Percentiles rank a stretch among this genome's conserved stretches.
phyloP scores from a whole-genome alignment of 345 rosid genomes.

The Euphorbia peplus region DNA sequence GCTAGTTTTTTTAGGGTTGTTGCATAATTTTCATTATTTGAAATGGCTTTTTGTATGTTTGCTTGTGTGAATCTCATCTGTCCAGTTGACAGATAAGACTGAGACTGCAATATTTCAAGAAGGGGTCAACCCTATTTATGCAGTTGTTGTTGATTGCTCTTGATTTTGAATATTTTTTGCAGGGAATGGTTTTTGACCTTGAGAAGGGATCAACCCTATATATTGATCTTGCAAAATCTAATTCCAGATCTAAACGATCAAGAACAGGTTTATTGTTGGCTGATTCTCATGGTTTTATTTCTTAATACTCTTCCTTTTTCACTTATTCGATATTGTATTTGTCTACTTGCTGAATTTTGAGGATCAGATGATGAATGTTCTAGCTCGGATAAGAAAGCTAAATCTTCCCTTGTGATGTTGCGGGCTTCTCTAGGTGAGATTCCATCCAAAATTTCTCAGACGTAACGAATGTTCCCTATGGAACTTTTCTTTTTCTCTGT shows the following conservation, averaged over 20 bases:
- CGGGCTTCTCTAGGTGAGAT: conserved; percentile 46
- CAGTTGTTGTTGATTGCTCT: not conserved
- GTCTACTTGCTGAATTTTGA: conserved; percentile 15
- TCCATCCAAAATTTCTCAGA: conserved; percentile 10
- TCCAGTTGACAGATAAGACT: not conserved
- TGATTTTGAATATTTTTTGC: conserved; percentile 28
- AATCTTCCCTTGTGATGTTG: conserved; percentile 34
- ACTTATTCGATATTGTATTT: conserved; percentile 6
- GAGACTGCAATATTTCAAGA: not conserved
- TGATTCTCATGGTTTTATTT: conserved; percentile 7
- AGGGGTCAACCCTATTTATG: not conserved
- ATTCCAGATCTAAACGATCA: conserved; percentile 80
- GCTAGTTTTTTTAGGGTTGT: not conserved
- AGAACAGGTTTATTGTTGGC: conserved; percentile 50
- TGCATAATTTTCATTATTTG: not conserved
- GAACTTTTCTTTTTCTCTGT: conserved; percentile 14
- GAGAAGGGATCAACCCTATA: conserved; percentile 77
- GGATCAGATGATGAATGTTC: conserved; percentile 55
- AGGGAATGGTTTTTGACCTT: conserved; percentile 91
- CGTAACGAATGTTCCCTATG: conserved; percentile 16
- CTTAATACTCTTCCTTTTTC: conserved; percentile 8
- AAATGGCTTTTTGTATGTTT: not conserved
- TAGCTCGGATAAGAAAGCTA: conserved; percentile 55
- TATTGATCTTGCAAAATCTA: conserved; percentile 85
- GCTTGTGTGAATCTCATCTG: not conserved